phyloP scores from a whole-genome alignment of 2,329 filamentous ascomycete genomes.

The Coccinonectria pachysandricola region DNA sequence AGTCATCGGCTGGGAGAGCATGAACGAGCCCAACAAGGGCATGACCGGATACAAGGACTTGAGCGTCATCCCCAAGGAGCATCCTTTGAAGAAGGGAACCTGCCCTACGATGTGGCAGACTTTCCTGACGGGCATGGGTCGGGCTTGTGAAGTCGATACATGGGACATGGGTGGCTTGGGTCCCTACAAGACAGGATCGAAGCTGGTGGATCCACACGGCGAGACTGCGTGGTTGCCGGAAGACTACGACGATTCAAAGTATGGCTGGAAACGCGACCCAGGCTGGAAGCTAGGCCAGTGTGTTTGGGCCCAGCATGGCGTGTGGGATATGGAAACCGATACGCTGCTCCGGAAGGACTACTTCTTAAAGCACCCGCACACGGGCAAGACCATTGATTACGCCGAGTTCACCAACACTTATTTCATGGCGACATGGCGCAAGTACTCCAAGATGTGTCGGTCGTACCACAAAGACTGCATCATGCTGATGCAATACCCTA shows the following conservation, averaged over 20 bases:
- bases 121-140: conserved; percentile 81
- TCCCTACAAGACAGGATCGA: conserved; percentile 77
- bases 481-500: conserved; percentile 83
- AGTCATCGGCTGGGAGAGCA: conserved; percentile 89
- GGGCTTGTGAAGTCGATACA: conserved; percentile 78
- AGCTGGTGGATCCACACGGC: conserved; percentile 79
- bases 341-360: conserved; percentile 75
- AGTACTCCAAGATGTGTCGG: conserved; percentile 65
- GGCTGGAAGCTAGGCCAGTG: conserved; percentile 92
- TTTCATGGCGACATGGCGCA: conserved; percentile 77
- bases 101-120: conserved; percentile 92
- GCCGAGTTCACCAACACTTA: conserved; percentile 83
- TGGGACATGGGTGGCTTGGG: conserved; percentile 94
- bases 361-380: conserved; percentile 68
- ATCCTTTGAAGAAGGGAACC: conserved; percentile 85
- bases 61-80: conserved; percentile 69
- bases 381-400: conserved; percentile 66
- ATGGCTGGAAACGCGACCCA: conserved; percentile 81
- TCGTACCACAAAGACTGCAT: conserved; percentile 69
- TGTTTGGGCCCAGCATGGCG: conserved; percentile 90
- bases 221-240: conserved; percentile 72
- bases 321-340: conserved; percentile 80
- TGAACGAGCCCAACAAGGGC: conserved; percentile 91
- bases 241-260: conserved; percentile 77
- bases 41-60: conserved; percentile 77